phyloP scores from a whole-genome alignment of 1,284 basidiomycete species.

The Sphagnurus paluster region DNA sequence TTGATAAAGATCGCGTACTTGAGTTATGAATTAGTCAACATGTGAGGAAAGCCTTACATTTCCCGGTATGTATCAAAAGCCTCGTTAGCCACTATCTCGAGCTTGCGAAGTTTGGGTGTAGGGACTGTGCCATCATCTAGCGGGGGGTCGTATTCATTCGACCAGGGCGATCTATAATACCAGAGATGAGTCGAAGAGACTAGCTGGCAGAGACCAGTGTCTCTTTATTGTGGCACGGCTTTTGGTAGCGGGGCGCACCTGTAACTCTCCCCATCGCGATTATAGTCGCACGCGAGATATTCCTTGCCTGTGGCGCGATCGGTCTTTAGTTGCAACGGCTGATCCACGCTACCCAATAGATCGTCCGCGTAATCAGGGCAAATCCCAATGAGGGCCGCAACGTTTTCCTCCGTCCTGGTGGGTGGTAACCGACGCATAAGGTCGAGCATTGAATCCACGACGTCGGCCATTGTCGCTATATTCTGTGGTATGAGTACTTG shows the following conservation, averaged over 20 bases:
- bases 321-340: constrained; percentile 82
- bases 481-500: neutral
- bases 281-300: constrained; percentile 97
- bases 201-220: too few species aligned
- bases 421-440: constrained; percentile 95
- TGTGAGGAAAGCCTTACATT: constrained; percentile 58
- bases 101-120: constrained; percentile 79
- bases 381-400: constrained; percentile 78
- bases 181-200: constrained; percentile 10
- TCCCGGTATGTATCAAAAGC: constrained; percentile 98
- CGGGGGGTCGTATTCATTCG: constrained; percentile 91
- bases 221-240: neutral
- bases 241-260: constrained; percentile 51
- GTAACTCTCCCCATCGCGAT: constrained; percentile 94
- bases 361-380: constrained; percentile 97
- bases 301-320: constrained; percentile 84
- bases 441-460: constrained; percentile 91
- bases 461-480: constrained; percentile 57
- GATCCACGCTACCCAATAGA: constrained; percentile 92
- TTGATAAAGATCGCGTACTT: neutral
- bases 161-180: constrained; percentile 86
- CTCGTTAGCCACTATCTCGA: constrained; percentile 93
- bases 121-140: constrained; percentile 88
- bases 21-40: neutral
- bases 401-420: constrained; percentile 87